Conservation (phyloP, 495 filamentous ascomycete genomes). For the Lasiosphaeriaceae sp. region DNA sequence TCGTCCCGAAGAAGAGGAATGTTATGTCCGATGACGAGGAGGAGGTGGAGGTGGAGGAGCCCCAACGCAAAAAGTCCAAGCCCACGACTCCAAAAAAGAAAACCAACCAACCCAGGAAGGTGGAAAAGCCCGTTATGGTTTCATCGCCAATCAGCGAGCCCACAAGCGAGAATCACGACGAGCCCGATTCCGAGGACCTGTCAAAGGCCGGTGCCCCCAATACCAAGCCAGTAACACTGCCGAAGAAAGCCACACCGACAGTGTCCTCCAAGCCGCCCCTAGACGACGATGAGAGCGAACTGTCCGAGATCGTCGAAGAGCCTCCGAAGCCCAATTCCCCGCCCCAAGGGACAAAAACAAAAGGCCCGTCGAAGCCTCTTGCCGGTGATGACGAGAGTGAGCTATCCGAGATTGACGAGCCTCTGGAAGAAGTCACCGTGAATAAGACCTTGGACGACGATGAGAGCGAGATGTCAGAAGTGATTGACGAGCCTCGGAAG, state of each 20-base stretch:
- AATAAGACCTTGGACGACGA: not conserved
- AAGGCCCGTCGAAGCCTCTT: not conserved
- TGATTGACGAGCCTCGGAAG: slow-evolving; percentile 15
- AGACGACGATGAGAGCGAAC: slow-evolving; percentile 69
- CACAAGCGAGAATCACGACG: not conserved
- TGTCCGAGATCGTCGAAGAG: slow-evolving; percentile 74
- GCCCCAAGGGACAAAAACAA: not conserved
- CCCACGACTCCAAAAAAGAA: slow-evolving; percentile 1
- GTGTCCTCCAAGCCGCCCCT: not conserved
- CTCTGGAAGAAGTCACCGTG: not conserved
- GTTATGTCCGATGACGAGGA: slow-evolving; percentile 37
- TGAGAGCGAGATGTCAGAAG: slow-evolving; percentile 7
- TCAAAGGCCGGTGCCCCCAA: too few relatives aligned
- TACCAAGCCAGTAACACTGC: not conserved
- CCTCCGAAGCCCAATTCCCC: slow-evolving; percentile 45
- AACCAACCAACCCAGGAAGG: not conserved
- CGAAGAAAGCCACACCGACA: slow-evolving; percentile 2
- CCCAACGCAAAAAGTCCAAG: slow-evolving; percentile 12
- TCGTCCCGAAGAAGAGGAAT: slow-evolving; percentile 25
- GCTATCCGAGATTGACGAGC: slow-evolving; percentile 58
- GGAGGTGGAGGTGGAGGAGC: slow-evolving; percentile 18
- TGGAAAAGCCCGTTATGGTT: not conserved
- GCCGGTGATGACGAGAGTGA: slow-evolving; percentile 51
- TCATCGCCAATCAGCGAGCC: too few relatives aligned
- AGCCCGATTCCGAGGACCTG: not conserved